Base-by-base conservation (phyloP, 176 grass and related monocot genomes). In the Triticum turgidum region DNA sequence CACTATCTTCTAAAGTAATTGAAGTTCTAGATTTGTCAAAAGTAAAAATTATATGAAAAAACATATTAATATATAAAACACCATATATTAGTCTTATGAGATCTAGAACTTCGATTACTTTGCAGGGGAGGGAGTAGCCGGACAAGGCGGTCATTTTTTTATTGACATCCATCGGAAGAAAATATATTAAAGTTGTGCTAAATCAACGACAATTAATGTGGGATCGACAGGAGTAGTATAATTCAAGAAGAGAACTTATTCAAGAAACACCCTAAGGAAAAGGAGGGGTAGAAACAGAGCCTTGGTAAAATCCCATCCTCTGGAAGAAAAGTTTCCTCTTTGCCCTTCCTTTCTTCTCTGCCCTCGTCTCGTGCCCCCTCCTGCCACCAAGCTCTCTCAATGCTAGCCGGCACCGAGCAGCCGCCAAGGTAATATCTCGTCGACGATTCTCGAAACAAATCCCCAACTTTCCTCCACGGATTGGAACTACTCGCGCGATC, bases 351-450 rank as follows among this genome's bases (percentile, higher is more conserved):
- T 52, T 30, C 73, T 52, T 56, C 73, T 33, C 47, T 76, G 73
- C 45, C 73, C 73, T 76, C 45, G 25, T 54, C 45, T 54, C 44
- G 74, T 56, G 47, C 47, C 47, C 47, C 74, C 29, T 56, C 74
- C 29, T 56, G 74, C 73, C 61, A 63, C 47, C 47, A 34, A 77
- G 47, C 27, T 77, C 47, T 49, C 74, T 17, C 47, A 77, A 77
- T 56, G 74, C 74, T 15, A 77, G 74, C 74, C 15, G 10, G 20
- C 56, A 59, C 56, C 56, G 56, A 59, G 27, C 73, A 76, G 45
- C 73, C 73, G 73, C 47, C 49, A 77, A 58, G 74, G 74, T 77
- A 77, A 18, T 77, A 77, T 54, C 47, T 51, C 74, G 27, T 52
- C 11, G 44, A 52, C 29, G 47, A 77, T 77, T 51, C 49, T 10